phyloP scores from a whole-genome alignment of 371 early-diverging fungal genomes.

The Cokeromyces recurvatus region DNA sequence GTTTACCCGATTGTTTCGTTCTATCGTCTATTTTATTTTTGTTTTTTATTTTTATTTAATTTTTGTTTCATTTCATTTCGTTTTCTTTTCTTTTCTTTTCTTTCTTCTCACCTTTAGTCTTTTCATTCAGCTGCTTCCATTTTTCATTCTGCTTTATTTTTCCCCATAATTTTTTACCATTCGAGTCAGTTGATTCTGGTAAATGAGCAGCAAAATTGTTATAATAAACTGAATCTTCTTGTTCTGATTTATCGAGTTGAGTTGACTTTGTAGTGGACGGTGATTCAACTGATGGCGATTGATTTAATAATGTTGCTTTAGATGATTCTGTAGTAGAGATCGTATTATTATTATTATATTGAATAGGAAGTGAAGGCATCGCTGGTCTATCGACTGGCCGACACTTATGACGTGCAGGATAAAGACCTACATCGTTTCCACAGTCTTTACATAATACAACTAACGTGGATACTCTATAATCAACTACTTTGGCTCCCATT shows the following conservation, averaged over 20 bases:
- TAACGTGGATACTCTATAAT: slow-evolving; percentile 63
- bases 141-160: slow-evolving; percentile 46
- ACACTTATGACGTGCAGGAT: slow-evolving; percentile 66
- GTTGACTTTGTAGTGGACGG: slow-evolving; percentile 12
- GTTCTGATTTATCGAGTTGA: slow-evolving; percentile 15
- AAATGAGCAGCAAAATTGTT: slow-evolving; percentile 40
- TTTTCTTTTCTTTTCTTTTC: too few relatives aligned
- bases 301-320: too few relatives aligned
- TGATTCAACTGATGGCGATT: too few relatives aligned
- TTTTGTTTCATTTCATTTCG: too few relatives aligned
- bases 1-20: slow-evolving; percentile 29
- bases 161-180: slow-evolving; percentile 42
- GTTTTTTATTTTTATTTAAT: too few relatives aligned
- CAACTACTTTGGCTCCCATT: slow-evolving; percentile 48
- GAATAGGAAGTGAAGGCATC: slow-evolving; percentile 37
- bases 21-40: slow-evolving; percentile 21
- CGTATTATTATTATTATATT: slow-evolving; percentile 8
- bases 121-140: slow-evolving; percentile 39
- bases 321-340: too few relatives aligned
- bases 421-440: slow-evolving; percentile 63
- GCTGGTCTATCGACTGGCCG: slow-evolving; percentile 38
- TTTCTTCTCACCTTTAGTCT: too few relatives aligned
- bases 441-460: slow-evolving; percentile 67
- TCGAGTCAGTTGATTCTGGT: slow-evolving; percentile 14
- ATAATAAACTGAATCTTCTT: slow-evolving; percentile 34